Percentiles rank a stretch among this genome's conserved stretches.
These are phyloP conservation scores for Primulina tabacum DNA, from an alignment of 257 asterid genomes.

Conservation along the genomic window DNA sequence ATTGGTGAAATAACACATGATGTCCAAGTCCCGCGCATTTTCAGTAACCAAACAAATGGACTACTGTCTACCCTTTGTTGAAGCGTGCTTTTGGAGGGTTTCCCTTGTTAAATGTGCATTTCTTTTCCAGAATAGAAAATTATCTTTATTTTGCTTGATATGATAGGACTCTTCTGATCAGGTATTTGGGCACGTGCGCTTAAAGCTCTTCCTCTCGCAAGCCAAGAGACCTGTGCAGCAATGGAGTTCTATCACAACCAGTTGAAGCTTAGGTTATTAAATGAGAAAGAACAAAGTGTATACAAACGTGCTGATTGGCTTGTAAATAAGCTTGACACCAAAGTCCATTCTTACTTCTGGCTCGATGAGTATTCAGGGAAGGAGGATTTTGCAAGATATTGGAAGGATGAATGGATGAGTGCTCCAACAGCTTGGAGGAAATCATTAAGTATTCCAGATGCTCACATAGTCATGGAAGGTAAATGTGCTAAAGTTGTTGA, in stretches of 20 bases:
- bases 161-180: constrained; percentile 34
- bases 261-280: constrained; percentile 67
- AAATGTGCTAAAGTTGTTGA: constrained; percentile 54
- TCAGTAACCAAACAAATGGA: constrained; percentile 3
- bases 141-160: not conserved
- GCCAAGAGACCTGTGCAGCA: constrained; percentile 84
- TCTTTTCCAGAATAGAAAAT: not conserved
- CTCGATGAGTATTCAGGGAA: constrained; percentile 82
- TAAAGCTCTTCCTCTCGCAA: constrained; percentile 71
- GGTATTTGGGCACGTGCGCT: constrained; percentile 65
- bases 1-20: constrained; percentile 4
- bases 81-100: not conserved
- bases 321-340: constrained; percentile 70
- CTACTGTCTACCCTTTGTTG: not conserved
- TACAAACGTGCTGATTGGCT: constrained; percentile 87
- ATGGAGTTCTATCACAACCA: constrained; percentile 88
- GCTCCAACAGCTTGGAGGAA: constrained; percentile 85
- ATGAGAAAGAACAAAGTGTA: constrained; percentile 56
- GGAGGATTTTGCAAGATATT: constrained; percentile 76
- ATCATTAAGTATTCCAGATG: constrained; percentile 66
- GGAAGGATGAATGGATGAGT: constrained; percentile 84
- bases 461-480: constrained; percentile 57
- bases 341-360: constrained; percentile 92
- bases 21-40: constrained; percentile 4
- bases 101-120: constrained; percentile 6